These are phyloP conservation scores for Tricholoma saponaceum DNA, from an alignment of 768 basidiomycete genomes.

Conservation along the genomic window DNA sequence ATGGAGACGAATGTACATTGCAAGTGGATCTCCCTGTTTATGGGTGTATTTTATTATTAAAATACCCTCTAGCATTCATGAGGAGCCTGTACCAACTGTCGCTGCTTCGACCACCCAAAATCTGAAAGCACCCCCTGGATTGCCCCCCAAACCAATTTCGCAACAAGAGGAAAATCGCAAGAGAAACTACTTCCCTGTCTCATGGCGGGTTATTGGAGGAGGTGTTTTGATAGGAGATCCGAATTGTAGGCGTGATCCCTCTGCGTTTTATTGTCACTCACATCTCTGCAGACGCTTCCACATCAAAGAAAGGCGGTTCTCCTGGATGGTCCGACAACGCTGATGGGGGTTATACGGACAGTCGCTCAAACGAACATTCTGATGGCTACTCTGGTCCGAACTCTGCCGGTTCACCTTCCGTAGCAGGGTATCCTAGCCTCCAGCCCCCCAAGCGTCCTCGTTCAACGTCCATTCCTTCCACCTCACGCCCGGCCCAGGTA, in stretches of 20 bases:
- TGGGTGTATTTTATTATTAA: neutral
- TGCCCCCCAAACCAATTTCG: slow-evolving; percentile 16
- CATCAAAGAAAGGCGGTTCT: neutral
- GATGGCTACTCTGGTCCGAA: slow-evolving; percentile 7
- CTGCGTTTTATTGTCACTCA: neutral
- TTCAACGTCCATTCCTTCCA: slow-evolving; percentile 31
- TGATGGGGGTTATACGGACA: neutral
- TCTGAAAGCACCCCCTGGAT: slow-evolving; percentile 7
- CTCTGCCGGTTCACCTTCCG: neutral
- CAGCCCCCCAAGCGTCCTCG: slow-evolving; percentile 19
- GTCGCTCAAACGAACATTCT: neutral
- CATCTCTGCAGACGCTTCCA: neutral
- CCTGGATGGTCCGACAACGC: neutral
- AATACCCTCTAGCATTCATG: slow-evolving; percentile 40
- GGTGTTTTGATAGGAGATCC: slow-evolving; percentile 62
- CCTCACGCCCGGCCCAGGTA: slow-evolving; percentile 22
- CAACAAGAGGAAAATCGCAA: slow-evolving; percentile 32
- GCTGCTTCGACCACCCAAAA: slow-evolving; percentile 6
- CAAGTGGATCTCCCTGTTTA: slow-evolving; percentile 25
- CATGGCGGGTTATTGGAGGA: slow-evolving; percentile 76
- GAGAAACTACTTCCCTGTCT: slow-evolving; percentile 58
- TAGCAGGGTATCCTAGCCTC: neutral
- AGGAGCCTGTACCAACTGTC: slow-evolving; percentile 19
- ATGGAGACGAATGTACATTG: slow-evolving; percentile 58
- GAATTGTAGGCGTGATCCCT: slow-evolving; percentile 2